These are phyloP conservation scores for Phytopythium helicoides DNA, from an alignment of 352 stramenopile genomes.

Conservation along the genomic window DNA sequence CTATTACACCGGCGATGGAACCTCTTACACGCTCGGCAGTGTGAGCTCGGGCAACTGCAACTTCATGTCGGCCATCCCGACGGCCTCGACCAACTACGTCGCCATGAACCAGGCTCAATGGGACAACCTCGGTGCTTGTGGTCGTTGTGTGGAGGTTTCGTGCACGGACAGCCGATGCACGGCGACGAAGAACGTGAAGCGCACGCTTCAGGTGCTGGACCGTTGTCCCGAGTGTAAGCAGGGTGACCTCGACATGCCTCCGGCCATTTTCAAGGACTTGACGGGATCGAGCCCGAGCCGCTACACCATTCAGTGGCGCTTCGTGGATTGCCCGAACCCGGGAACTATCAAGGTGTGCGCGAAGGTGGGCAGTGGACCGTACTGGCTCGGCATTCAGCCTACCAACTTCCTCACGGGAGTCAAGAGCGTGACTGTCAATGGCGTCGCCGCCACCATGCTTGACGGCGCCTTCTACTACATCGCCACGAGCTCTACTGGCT, in stretches of 20 bases:
- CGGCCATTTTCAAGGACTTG: conserved; percentile 23
- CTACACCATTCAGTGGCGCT: conserved; percentile 31
- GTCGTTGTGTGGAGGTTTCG: conserved; percentile 41
- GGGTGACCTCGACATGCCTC: conserved; percentile 36
- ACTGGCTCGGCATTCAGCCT: conserved; percentile 38
- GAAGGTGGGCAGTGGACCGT: conserved; percentile 33
- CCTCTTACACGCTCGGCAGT: conserved; percentile 36
- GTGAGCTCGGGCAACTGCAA: conserved; percentile 46
- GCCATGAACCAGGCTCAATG: conserved; percentile 51
- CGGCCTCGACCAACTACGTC: conserved; percentile 36
- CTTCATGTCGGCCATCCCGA: conserved; percentile 35
- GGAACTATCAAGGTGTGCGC: conserved; percentile 34
- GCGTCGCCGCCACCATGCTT: conserved; percentile 18
- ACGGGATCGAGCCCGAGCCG: conserved; percentile 28
- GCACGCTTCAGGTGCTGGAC: conserved; percentile 25
- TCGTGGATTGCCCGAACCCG: conserved; percentile 33
- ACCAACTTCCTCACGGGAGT: conserved; percentile 31
- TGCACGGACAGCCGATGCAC: conserved; percentile 28
- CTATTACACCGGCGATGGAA: conserved; percentile 36
- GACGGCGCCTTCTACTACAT: conserved; percentile 37
- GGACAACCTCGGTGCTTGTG: conserved; percentile 31
- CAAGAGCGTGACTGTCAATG: conserved; percentile 34
- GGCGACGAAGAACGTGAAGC: conserved; percentile 12
- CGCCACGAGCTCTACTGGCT: conserved; percentile 13
- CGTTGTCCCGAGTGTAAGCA: conserved; percentile 36